These are phyloP conservation scores for Melampsora medusae DNA, from an alignment of 1,284 basidiomycete genomes.

Conservation along the genomic window DNA sequence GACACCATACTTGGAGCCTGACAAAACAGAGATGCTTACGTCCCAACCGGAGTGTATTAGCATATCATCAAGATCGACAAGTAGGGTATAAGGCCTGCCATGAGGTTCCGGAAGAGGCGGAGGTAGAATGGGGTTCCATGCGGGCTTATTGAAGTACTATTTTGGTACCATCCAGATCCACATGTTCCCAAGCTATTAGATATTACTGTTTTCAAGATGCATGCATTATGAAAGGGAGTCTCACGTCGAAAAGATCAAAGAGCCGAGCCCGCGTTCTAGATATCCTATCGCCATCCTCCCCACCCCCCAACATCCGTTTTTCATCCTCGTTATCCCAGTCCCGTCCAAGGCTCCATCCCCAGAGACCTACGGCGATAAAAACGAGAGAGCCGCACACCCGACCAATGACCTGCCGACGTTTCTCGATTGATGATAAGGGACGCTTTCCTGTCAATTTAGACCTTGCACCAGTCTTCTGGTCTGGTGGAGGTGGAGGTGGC, in stretches of 20 bases:
- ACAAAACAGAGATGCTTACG: conserved; percentile 61
- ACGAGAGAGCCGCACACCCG: conserved; percentile 48
- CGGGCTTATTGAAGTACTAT: conserved; percentile 85
- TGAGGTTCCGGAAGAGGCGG: conserved; percentile 78
- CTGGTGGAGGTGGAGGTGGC: conserved; percentile 44
- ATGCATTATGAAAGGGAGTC: conserved; percentile 9
- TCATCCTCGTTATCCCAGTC: conserved; percentile 51
- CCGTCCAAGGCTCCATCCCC: conserved; percentile 51
- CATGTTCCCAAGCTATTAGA: neutral
- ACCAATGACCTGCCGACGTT: conserved; percentile 50
- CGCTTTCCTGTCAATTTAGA: conserved; percentile 51
- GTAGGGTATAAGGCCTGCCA: conserved; percentile 84
- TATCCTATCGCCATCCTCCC: conserved; percentile 45
- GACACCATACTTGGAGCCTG: neutral
- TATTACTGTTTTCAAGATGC: neutral
- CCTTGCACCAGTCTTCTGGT: conserved; percentile 52
- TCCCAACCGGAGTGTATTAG: conserved; percentile 90
- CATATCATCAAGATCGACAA: conserved; percentile 88
- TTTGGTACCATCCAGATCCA: neutral
- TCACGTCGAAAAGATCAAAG: conserved; percentile 51
- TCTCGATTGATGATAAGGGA: conserved; percentile 54
- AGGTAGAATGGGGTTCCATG: conserved; percentile 86
- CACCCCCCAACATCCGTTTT: conserved; percentile 38
- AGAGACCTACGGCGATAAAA: conserved; percentile 47
- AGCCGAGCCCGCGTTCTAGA: conserved; percentile 47